Evolutionary conservation across 257 asterid species (phyloP), one percentile per base, ranked within the genome.

Genomic region (Solanum ahanhuiri): DNA sequence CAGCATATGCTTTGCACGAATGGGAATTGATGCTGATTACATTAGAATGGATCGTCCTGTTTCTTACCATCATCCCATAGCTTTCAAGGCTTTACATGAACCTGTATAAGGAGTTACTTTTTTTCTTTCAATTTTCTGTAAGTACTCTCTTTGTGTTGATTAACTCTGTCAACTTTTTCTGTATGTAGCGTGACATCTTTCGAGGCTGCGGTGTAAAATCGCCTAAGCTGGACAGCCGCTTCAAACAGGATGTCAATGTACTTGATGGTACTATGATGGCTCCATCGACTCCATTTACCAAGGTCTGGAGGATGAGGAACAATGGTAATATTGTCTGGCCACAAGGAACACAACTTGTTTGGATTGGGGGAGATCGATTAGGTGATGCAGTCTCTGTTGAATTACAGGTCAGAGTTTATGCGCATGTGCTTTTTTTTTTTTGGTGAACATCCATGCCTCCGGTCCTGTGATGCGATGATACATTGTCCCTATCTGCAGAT

Each of bases 291-390:
- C 94, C 92, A 22, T 95, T 97, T 89, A 95, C 98, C 88, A 97
- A 97, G 93, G 94, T 97, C 85, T 97, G 99, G 99, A 91, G 96
- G 88, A 92, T 97, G 97, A 95, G 92, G 92, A 97, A 97, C 94
- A 95, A 90, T 87, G 99, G 99, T 41, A 88, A 91, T 22, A 85
- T 88, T 31, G 89, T 43, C 12, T 97, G 99, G 99, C 97, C 98
- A 28, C 89, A 85, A 60, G 96, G 95, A 86, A 90, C 97, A 7
- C 94, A 89, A 35, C 98, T 97, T 86, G 96, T 93, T 54, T 95
- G 98, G 98, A 91, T 94, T 86, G 99, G 96, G 31, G 99, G 99
- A 82, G 98, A 94, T 88, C 92, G 88, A 85, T 86, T 97, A 81
- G 88, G 93, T 86, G 85, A 89, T 86, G 82, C 86, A 10, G 84